Evolutionary conservation across 352 stramenopile genomes (phyloP).

Genomic region (Lagenidium giganteum): DNA sequence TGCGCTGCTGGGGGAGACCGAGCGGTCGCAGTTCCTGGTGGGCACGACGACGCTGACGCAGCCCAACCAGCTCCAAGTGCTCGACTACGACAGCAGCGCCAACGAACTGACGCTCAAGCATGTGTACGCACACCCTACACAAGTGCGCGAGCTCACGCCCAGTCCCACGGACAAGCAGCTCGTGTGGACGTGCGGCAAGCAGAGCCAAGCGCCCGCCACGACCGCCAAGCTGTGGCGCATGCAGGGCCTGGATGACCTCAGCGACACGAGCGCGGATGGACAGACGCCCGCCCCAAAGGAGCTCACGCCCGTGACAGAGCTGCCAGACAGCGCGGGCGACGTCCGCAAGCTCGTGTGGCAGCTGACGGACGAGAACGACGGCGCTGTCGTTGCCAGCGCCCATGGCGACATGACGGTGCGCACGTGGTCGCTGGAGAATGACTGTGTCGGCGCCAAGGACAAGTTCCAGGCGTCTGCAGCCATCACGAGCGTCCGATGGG

Average conservation of each 20-base stretch:
- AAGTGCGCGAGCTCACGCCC: slow-evolving; percentile 44
- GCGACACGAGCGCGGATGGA: slow-evolving; percentile 7
- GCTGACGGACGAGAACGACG: slow-evolving; percentile 1
- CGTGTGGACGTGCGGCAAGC: slow-evolving; percentile 53
- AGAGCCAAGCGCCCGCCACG: slow-evolving; percentile 18
- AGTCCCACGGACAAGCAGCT: slow-evolving; percentile 43
- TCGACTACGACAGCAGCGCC: slow-evolving; percentile 42
- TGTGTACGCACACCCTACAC: slow-evolving; percentile 36
- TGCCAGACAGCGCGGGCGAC: slow-evolving; percentile 18
- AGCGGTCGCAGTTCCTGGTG: slow-evolving; percentile 56
- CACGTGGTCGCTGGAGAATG: slow-evolving; percentile 47
- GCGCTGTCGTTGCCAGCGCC: slow-evolving; percentile 5
- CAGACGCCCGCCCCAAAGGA: slow-evolving; percentile 19
- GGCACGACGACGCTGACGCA: slow-evolving; percentile 60
- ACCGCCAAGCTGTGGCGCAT: slow-evolving; percentile 52
- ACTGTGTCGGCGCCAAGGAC: slow-evolving; percentile 23
- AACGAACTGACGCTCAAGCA: slow-evolving; percentile 32
- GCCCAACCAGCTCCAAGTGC: slow-evolving; percentile 62
- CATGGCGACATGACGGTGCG: slow-evolving; percentile 16
- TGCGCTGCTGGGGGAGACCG: slow-evolving; percentile 56
- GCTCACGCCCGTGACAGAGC: slow-evolving; percentile 24
- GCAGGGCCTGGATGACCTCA: slow-evolving; percentile 12
- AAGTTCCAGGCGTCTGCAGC: slow-evolving; percentile 28
- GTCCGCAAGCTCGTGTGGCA: slow-evolving; percentile 31
- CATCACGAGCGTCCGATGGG: slow-evolving; percentile 55